Evolutionary conservation across 192 early-diverging fungal genomes (phyloP), one percentile per base, ranked within the genome.

Genomic region (Dissophora globulifera): DNA sequence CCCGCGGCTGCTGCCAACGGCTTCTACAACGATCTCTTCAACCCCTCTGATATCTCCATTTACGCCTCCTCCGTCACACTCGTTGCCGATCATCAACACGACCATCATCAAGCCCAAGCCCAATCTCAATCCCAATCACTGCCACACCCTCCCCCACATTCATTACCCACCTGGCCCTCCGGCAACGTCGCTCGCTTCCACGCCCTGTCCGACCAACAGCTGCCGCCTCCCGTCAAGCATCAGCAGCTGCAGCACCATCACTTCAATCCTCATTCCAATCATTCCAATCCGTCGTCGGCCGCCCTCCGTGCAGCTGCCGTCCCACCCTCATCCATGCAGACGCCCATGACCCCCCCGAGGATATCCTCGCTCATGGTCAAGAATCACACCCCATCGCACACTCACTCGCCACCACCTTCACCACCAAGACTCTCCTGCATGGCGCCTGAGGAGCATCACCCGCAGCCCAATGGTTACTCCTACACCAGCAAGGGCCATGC

Each of bases 321-420:
- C 26, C 12, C 67, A 8, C 26, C 46, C 43, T 35, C 58, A 32
- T 56, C 68, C 45, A 17, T 49, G 4, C 29, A 62, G 19, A 55
- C 52, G 3, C 68, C 59, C 7, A 70, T 70, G 68, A 70, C 68
- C 25, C 68, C 68, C 11, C 68, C 68, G 33, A 61, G 68, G 68
- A 62, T 62, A 61, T 70, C 68, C 1, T 70, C 68, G 1, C 58
- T 70, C 31, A 16, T 59, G 8, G 58, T 59, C 45, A 61, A 61
- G 32, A 25, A 16, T 16, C 31, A 45, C 8, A 46, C 17, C 38
- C n/a, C n/a, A n/a, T 50, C 64, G 25, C 53, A 48, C 26, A 25
- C 43, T 5, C 51, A 33, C 17, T 67, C 65, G 25, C 52, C 65
- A 5, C 65, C 52, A 7, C 62, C 62, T 45, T 64, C 62, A 1